Percentiles rank a stretch among this genome's conserved stretches.
phyloP scores from a whole-genome alignment of 1,284 basidiomycete species.

The Malassezia pachydermatis region DNA sequence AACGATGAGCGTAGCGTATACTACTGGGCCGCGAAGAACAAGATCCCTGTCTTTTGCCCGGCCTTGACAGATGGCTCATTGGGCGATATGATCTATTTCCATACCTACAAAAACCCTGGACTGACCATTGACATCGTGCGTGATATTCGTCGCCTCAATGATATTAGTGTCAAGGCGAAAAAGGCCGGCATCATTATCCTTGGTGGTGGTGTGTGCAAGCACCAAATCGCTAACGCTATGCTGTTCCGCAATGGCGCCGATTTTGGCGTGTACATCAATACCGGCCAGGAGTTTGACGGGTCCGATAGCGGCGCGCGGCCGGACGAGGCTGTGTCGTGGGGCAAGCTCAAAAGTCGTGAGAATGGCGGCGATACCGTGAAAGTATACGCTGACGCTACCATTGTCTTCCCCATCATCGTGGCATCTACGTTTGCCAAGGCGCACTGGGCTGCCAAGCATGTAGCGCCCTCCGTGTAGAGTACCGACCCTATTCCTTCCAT shows the following conservation, averaged over 20 bases:
- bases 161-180: slow-evolving; percentile 71
- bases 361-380: slow-evolving; percentile 77
- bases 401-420: slow-evolving; percentile 80
- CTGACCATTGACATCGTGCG: slow-evolving; percentile 84
- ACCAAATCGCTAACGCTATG: slow-evolving; percentile 99
- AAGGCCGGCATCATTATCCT: slow-evolving; percentile 98
- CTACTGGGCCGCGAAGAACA: slow-evolving; percentile 93
- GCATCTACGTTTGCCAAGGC: slow-evolving; percentile 57
- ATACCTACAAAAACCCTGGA: slow-evolving; percentile 66
- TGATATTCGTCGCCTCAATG: slow-evolving; percentile 86
- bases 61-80: slow-evolving; percentile 94
- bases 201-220: slow-evolving; percentile 97
- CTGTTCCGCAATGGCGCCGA: slow-evolving; percentile 96
- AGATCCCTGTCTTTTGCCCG: slow-evolving; percentile 97
- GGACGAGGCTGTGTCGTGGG: slow-evolving; percentile 98
- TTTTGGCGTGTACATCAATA: slow-evolving; percentile 95
- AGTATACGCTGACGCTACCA: slow-evolving; percentile 65
- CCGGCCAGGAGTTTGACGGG: slow-evolving; percentile 96
- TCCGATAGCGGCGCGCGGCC: slow-evolving; percentile 94
- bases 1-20: slow-evolving; percentile 86
- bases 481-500: too few species aligned
- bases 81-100: slow-evolving; percentile 99
- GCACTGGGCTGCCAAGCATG: too few species aligned
- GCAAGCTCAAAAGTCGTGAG: slow-evolving; percentile 70
- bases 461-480: too few species aligned